Conservation (phyloP, 2,329 filamentous ascomycete genomes). For the Biscogniauxia sp. region DNA sequence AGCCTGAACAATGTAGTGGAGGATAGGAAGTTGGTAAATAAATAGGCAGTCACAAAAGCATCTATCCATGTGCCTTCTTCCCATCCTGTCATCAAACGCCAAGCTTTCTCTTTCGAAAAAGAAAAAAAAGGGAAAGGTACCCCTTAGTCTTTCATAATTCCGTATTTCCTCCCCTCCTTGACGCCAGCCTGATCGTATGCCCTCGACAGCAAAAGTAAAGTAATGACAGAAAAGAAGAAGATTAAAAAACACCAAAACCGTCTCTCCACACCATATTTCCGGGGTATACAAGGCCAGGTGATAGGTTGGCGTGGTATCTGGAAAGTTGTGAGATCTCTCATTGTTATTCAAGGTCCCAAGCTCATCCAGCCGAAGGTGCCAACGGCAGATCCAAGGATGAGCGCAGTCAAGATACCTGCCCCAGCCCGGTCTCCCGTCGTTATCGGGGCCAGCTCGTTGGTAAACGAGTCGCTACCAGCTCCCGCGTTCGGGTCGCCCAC, state of each 20-base stretch:
- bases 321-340: background rate
- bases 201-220: background rate
- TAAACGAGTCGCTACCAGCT: slow-evolving; percentile 35
- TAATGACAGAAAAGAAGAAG: background rate
- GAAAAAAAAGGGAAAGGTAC: too few relatives aligned
- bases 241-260: too few relatives aligned
- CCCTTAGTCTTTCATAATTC: background rate
- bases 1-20: too few relatives aligned
- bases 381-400: slow-evolving; percentile 40
- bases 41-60: background rate
- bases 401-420: slow-evolving; percentile 45
- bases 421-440: slow-evolving; percentile 46
- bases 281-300: background rate
- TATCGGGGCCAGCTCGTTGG: slow-evolving; percentile 34
- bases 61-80: background rate
- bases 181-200: background rate
- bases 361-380: slow-evolving; percentile 51
- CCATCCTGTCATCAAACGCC: background rate
- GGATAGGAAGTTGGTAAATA: too few relatives aligned
- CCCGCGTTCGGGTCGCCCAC: slow-evolving; percentile 43
- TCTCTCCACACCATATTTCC: background rate
- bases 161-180: background rate
- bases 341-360: slow-evolving; percentile 5
- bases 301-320: background rate
- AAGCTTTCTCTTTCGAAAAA: background rate